phyloP scores from a whole-genome alignment of 495 filamentous ascomycete species.

The Choiromyces venosus region DNA sequence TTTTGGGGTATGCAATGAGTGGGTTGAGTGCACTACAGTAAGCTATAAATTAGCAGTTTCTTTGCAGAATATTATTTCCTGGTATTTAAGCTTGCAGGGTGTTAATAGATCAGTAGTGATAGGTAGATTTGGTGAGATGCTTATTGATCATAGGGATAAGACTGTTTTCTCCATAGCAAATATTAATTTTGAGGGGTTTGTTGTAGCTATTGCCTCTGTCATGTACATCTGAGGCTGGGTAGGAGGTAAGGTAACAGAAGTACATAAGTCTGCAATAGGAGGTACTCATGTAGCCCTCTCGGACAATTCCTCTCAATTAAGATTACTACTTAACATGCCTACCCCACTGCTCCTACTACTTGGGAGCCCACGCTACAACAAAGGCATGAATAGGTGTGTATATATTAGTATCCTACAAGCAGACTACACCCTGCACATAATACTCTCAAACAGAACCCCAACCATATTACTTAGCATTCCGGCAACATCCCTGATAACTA shows the following conservation, averaged over 20 bases:
- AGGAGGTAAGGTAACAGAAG: constrained; percentile 6
- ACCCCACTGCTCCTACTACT: constrained; percentile 26
- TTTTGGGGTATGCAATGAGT: constrained; percentile 34
- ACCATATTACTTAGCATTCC: constrained; percentile 28
- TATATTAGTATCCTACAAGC: constrained; percentile 20
- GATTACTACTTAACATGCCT: constrained; percentile 18
- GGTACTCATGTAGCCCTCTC: constrained; percentile 17
- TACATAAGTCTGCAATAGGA: constrained; percentile 2
- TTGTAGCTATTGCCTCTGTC: constrained; percentile 20
- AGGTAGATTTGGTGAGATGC: constrained; percentile 33
- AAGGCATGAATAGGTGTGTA: constrained; percentile 31
- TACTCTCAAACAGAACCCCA: constrained; percentile 25
- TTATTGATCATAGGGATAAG: constrained; percentile 31
- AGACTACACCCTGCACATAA: constrained; percentile 32
- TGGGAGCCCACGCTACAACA: constrained; percentile 25
- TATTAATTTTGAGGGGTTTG: constrained; percentile 5
- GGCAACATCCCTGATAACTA: constrained; percentile 31
- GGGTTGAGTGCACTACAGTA: constrained; percentile 32
- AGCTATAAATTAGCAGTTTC: constrained; percentile 19
- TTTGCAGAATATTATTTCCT: constrained; percentile 33
- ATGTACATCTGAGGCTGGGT: constrained; percentile 17
- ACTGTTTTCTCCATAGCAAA: constrained; percentile 24
- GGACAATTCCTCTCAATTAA: constrained; percentile 32
- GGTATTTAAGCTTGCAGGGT: constrained; percentile 25
- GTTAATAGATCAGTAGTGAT: constrained; percentile 32